phyloP scores from a whole-genome alignment of 169 alveolate genomes.

The Neospora caninum region DNA sequence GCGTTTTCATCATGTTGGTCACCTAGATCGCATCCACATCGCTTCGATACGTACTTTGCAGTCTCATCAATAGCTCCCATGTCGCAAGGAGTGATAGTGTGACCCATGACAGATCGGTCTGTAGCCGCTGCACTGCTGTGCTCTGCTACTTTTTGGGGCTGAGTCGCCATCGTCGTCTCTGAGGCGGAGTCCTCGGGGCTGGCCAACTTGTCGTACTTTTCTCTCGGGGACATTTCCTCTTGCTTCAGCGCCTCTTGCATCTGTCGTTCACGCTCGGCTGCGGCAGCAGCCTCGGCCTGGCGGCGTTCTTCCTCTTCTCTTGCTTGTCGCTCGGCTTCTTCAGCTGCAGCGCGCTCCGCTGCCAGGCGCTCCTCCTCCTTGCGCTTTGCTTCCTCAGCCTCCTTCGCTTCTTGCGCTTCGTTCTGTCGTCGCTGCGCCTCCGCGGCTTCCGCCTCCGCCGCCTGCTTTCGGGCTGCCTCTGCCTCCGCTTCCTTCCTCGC shows the following conservation, averaged over 20 bases:
- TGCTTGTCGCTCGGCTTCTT: slow-evolving; percentile 61
- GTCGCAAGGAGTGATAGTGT: slow-evolving; percentile 78
- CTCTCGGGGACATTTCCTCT: slow-evolving; percentile 61
- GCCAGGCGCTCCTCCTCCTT: slow-evolving; percentile 64
- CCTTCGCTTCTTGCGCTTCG: slow-evolving; percentile 48
- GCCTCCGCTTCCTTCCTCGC: slow-evolving; percentile 55
- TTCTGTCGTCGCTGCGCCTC: slow-evolving; percentile 50
- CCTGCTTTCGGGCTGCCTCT: slow-evolving; percentile 38
- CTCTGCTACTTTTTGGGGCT: slow-evolving; percentile 70
- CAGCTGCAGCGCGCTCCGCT: slow-evolving; percentile 55
- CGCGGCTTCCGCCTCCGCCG: slow-evolving; percentile 71
- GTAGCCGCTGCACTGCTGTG: slow-evolving; percentile 70
- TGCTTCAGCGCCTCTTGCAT: slow-evolving; percentile 62
- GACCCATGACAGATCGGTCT: slow-evolving; percentile 37
- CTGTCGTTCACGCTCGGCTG: slow-evolving; percentile 57
- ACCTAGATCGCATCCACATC: slow-evolving; percentile 82
- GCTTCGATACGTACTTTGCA: slow-evolving; percentile 75
- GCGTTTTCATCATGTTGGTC: slow-evolving; percentile 79
- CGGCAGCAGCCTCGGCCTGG: slow-evolving; percentile 9
- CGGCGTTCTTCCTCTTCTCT: slow-evolving; percentile 51
- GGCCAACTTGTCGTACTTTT: slow-evolving; percentile 46
- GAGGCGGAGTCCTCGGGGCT: slow-evolving; percentile 51
- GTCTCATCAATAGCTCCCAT: slow-evolving; percentile 78
- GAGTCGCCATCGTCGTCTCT: slow-evolving; percentile 70
- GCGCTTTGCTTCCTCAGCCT: slow-evolving; percentile 48